A percentile compares a stretch with the other conserved stretches of the same genome.
These are phyloP conservation scores for Eragrostis curvula DNA, from an alignment of 176 grass and related monocot genomes.

Conservation along the genomic window DNA sequence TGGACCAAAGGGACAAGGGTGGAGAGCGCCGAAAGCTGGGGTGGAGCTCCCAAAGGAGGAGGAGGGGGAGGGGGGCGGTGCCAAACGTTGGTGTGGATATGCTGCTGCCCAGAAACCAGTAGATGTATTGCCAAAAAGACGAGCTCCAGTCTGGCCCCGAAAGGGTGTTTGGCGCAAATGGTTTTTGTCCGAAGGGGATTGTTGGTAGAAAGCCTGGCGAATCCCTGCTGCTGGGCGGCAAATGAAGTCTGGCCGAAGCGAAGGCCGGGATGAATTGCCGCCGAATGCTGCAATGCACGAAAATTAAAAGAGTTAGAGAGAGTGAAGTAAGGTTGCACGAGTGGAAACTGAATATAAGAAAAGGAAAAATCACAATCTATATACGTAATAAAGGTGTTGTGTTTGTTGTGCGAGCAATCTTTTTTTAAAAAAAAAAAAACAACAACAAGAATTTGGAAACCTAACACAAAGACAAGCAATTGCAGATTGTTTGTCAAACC, in stretches of 20 bases:
- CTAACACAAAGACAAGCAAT: not conserved
- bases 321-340: not conserved
- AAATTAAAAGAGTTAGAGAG: not conserved
- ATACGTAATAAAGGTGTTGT: too few species aligned
- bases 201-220: constrained; percentile 62
- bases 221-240: constrained; percentile 51
- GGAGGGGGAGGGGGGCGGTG: constrained; percentile 44
- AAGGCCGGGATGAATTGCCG: constrained; percentile 45
- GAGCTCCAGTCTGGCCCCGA: constrained; percentile 66
- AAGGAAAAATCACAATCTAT: not conserved
- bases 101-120: constrained; percentile 74
- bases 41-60: constrained; percentile 53
- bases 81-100: constrained; percentile 66
- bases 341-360: not conserved
- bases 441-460: too few species aligned
- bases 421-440: too few species aligned
- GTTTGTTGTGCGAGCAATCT: not conserved
- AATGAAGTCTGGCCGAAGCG: constrained; percentile 75
- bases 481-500: too few species aligned
- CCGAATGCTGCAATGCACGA: constrained; percentile 52
- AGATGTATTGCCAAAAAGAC: too few species aligned
- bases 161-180: constrained; percentile 68
- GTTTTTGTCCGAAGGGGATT: constrained; percentile 81
- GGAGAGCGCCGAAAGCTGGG: constrained; percentile 50
- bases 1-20: constrained; percentile 51